Conservation (phyloP, 257 asterid species). For the Nicotiana undulata region DNA sequence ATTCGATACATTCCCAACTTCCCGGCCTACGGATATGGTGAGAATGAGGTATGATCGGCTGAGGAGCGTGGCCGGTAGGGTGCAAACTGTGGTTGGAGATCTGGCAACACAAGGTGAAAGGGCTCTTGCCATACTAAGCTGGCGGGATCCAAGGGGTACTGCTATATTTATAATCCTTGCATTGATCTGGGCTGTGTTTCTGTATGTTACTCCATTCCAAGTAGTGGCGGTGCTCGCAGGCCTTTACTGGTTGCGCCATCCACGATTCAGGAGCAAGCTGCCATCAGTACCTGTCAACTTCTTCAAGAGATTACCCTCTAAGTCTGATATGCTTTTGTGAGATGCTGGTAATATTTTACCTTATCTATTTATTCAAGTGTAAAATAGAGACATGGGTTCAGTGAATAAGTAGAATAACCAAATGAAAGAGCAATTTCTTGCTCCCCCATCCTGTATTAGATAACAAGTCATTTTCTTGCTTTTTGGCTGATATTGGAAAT, state of each 20-base stretch:
- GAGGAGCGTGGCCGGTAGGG: conserved; percentile 64
- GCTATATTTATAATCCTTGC: conserved; percentile 56
- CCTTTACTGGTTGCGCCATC: conserved; percentile 71
- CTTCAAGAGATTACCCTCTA: conserved; percentile 91
- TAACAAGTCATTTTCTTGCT: not conserved
- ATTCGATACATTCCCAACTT: conserved; percentile 67
- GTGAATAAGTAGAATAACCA: conserved; percentile 15
- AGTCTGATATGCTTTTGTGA: conserved; percentile 75
- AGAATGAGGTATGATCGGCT: conserved; percentile 71
- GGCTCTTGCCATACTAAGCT: conserved; percentile 62
- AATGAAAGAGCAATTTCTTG: not conserved
- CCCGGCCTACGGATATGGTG: conserved; percentile 33
- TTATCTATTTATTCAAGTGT: conserved; percentile 2
- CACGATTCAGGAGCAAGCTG: conserved; percentile 58
- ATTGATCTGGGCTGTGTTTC: conserved; percentile 55
- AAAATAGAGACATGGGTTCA: conserved; percentile 3
- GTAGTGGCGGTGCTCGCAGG: conserved; percentile 58
- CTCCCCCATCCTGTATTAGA: conserved; percentile 13
- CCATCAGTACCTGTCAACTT: conserved; percentile 82
- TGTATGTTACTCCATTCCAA: conserved; percentile 75
- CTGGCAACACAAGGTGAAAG: conserved; percentile 88
- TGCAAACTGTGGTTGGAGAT: conserved; percentile 74
- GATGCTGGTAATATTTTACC: not conserved
- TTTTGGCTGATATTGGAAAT: not conserved
- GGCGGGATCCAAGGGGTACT: conserved; percentile 96